These are phyloP conservation scores for Colletotrichum costaricense DNA, from an alignment of 2,329 filamentous ascomycete species.

Conservation along the genomic window DNA sequence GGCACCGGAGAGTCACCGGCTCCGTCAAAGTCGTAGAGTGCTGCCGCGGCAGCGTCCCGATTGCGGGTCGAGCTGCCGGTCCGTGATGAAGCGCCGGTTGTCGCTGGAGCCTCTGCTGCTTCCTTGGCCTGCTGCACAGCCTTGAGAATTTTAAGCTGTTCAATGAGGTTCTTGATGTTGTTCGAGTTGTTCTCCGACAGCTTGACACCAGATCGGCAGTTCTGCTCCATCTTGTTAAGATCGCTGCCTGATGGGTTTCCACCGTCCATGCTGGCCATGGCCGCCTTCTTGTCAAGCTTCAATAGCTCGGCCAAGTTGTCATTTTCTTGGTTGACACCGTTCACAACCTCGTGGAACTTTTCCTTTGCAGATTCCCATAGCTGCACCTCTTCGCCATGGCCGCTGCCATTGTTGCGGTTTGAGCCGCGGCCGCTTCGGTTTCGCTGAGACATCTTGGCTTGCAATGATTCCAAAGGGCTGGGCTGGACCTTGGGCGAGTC, in stretches of 20 bases:
- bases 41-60: constrained; percentile 43
- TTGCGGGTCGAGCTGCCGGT: constrained; percentile 35
- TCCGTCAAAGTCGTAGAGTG: constrained; percentile 58
- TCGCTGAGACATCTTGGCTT: constrained; percentile 53
- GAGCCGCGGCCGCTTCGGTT: constrained; percentile 57
- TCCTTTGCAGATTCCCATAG: constrained; percentile 56
- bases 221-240: constrained; percentile 56
- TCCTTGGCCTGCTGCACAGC: constrained; percentile 58
- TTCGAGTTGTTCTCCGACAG: constrained; percentile 51
- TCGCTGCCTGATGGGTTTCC: constrained; percentile 40
- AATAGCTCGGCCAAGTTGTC: constrained; percentile 53
- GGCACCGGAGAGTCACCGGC: constrained; percentile 58
- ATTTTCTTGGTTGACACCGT: constrained; percentile 55
- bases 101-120: constrained; percentile 44
- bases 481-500: constrained; percentile 1
- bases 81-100: constrained; percentile 29
- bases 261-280: constrained; percentile 49
- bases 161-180: constrained; percentile 51
- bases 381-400: constrained; percentile 56
- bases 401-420: constrained; percentile 55
- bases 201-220: constrained; percentile 56
- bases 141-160: constrained; percentile 55
- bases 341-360: constrained; percentile 52
- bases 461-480: neutral
- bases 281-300: constrained; percentile 53